phyloP scores from a whole-genome alignment of 1,284 basidiomycete species.

The Ustilago cynodontis region DNA sequence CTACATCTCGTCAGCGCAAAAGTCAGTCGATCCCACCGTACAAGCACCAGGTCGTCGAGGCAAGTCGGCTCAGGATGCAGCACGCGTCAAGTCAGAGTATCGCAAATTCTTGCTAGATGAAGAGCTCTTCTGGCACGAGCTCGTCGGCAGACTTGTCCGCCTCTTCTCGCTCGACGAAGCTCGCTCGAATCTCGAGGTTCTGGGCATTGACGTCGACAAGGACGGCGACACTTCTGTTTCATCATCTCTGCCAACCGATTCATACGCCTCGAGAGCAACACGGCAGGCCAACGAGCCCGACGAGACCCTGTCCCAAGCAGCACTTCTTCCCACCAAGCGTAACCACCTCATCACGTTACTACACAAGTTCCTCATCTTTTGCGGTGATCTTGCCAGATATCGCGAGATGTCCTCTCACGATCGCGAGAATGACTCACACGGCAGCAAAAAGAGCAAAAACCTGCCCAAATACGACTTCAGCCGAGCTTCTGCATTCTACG shows the following conservation, averaged over 20 bases:
- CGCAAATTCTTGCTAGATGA: slow-evolving; percentile 62
- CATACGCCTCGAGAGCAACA: slow-evolving; percentile 33
- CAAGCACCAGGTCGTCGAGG: slow-evolving; percentile 34
- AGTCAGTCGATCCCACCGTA: slow-evolving; percentile 26
- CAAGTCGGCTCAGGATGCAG: slow-evolving; percentile 43
- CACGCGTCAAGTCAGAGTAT: slow-evolving; percentile 46
- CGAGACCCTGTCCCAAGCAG: slow-evolving; percentile 45
- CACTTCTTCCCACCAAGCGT: slow-evolving; percentile 52
- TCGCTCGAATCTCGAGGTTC: slow-evolving; percentile 40
- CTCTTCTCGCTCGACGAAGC: slow-evolving; percentile 62
- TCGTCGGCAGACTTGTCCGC: slow-evolving; percentile 57
- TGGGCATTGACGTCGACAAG: slow-evolving; percentile 55
- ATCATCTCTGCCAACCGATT: slow-evolving; percentile 37
- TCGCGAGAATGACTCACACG: slow-evolving; percentile 18
- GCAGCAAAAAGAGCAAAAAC: slow-evolving; percentile 18
- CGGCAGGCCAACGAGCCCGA: slow-evolving; percentile 45
- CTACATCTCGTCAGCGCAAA: slow-evolving; percentile 55
- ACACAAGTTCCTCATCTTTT: slow-evolving; percentile 88
- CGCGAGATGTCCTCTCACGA: slow-evolving; percentile 79
- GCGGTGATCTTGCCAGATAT: slow-evolving; percentile 94
- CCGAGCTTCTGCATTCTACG: slow-evolving; percentile 60
- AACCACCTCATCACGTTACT: slow-evolving; percentile 73
- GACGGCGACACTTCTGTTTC: slow-evolving; percentile 40
- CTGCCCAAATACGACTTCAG: slow-evolving; percentile 52
- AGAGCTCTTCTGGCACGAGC: slow-evolving; percentile 61